Base-by-base conservation (phyloP, 257 asterid species). In the Solanum infundibuliforme region DNA sequence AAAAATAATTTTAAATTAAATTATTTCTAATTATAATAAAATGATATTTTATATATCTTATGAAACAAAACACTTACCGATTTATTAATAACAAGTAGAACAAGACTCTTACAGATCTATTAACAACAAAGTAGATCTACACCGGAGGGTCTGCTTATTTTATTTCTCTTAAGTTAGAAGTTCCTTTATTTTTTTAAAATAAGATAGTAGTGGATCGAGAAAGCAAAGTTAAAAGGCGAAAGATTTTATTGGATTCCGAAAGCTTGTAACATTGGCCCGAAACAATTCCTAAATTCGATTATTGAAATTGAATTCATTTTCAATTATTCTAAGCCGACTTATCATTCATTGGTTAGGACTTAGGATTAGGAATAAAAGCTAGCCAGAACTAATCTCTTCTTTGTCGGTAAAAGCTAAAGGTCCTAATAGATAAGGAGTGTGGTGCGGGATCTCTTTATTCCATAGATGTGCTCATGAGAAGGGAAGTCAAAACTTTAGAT, bases 131-230 rank as follows among this genome's bases (percentile, higher is more conserved):
- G 65, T 55, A 55, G 1, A 55, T 55, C 10, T 55, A 55, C 10
- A 55, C 0, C 2, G n/a, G 2, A 6, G n/a, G 65, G 0, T 2
- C 4, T 55, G n/a, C 0, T 18, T 55, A 18, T 3, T 55, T 55
- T 55, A 0, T 55, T 55, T 18, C 69, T 20, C 66, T 58, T 7
- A 0, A 20, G 11, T 58, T 5, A 1, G 1, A 58, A 60, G 6
- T 20, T 55, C 11, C 21, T 18, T 6, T 2, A 16, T 55, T 58
- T 55, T 5, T 43, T 3, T 3, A 41, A 41, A 7, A 16, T 20
- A 58, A 58, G 25, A 20, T 58, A 58, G 25, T 58, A 58, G 4
- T 58, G 12, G 2, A 58, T 20, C 11, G 66, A 58, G 5, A 58
- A 58, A 58, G 66, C 5, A 58, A 58, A 20, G 25, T 20, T 58